A percentile compares a stretch with the other conserved stretches of the same genome.
Conservation (phyloP, 768 basidiomycete species). For the Lactarius evosmus region DNA sequence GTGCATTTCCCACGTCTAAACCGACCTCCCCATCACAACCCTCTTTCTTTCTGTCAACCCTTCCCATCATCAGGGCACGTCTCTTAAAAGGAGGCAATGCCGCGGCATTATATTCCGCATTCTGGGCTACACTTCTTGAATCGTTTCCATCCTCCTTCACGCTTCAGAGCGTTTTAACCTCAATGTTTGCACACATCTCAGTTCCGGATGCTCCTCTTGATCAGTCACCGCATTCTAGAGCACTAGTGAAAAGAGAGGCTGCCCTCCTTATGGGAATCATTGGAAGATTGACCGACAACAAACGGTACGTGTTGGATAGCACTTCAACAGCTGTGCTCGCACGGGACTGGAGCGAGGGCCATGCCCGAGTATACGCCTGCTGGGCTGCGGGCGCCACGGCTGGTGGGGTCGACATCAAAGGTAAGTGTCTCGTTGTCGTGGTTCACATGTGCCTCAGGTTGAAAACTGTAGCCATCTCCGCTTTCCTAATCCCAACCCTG, state of each 20-base stretch:
- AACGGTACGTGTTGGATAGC: slow-evolving; percentile 52
- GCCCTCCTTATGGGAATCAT: slow-evolving; percentile 50
- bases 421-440: slow-evolving; percentile 29
- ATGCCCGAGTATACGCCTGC: slow-evolving; percentile 62
- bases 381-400: slow-evolving; percentile 57
- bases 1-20: slow-evolving; percentile 55
- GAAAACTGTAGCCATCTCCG: slow-evolving; percentile 41
- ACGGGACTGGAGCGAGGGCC: slow-evolving; percentile 56
- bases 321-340: slow-evolving; percentile 48
- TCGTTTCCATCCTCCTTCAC: slow-evolving; percentile 49
- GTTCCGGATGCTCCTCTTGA: slow-evolving; percentile 36
- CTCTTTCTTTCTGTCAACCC: slow-evolving; percentile 60
- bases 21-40: slow-evolving; percentile 57
- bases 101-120: slow-evolving; percentile 40
- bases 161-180: slow-evolving; percentile 56
- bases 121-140: slow-evolving; percentile 49
- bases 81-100: slow-evolving; percentile 32
- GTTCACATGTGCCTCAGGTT: slow-evolving; percentile 4
- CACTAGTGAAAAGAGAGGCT: slow-evolving; percentile 52
- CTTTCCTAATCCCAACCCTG: slow-evolving; percentile 47
- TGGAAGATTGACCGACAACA: slow-evolving; percentile 45
- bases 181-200: slow-evolving; percentile 52
- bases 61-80: slow-evolving; percentile 48
- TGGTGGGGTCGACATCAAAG: slow-evolving; percentile 35
- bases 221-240: slow-evolving; percentile 37